Evolutionary conservation across 2,329 filamentous ascomycete genomes (phyloP).

Genomic region (Coniochaeta hoffmannii): DNA sequence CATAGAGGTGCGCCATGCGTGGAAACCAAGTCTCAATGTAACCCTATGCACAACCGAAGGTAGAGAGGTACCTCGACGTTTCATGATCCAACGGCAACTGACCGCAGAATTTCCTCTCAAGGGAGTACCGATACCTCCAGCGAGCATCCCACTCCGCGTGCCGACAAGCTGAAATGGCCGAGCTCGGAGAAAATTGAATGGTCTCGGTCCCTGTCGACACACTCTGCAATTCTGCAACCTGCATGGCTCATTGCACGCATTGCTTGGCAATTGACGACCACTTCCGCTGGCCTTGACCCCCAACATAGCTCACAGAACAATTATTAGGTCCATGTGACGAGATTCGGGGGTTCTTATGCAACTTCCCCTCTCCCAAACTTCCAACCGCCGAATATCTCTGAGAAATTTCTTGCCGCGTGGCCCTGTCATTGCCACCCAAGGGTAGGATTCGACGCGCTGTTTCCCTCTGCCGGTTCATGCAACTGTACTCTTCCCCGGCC

Average conservation of each 20-base stretch:
- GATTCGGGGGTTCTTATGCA: neutral
- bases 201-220: neutral
- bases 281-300: neutral
- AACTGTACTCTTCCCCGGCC: neutral
- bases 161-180: neutral
- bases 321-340: neutral
- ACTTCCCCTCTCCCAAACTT: neutral
- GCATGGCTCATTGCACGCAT: neutral
- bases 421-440: neutral
- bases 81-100: neutral
- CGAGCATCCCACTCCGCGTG: neutral
- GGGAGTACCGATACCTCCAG: neutral
- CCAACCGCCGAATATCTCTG: neutral
- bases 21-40: neutral
- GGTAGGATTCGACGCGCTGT: neutral
- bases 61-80: neutral
- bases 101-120: neutral
- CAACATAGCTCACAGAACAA: neutral
- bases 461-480: neutral
- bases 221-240: neutral
- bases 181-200: neutral
- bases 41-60: neutral
- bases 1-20: neutral
- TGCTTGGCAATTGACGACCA: neutral
- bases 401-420: neutral